Conservation (phyloP, 768 basidiomycete genomes). For the Cystobasidium onofrii region DNA sequence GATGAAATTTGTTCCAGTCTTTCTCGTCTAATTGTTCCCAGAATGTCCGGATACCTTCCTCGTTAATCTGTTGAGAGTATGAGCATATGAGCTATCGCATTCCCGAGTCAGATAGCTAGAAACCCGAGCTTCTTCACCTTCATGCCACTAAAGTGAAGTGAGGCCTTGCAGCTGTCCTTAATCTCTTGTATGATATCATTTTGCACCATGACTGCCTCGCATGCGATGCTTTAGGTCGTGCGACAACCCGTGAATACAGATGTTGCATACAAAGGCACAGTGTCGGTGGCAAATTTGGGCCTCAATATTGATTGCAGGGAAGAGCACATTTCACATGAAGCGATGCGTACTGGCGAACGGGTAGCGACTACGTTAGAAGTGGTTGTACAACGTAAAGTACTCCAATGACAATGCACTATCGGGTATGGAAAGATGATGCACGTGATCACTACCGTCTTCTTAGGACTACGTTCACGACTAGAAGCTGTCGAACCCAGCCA, state of each 20-base stretch:
- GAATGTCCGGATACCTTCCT: slow-evolving; percentile 5
- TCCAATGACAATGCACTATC: no score
- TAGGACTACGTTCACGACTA: no score
- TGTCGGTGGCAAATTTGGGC: no score
- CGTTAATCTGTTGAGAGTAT: slow-evolving; percentile 4
- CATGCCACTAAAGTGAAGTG: not conserved
- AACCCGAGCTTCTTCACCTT: not conserved
- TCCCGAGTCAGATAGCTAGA: not conserved
- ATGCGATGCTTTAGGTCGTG: not conserved
- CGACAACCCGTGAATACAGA: not conserved
- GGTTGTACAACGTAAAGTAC: no score
- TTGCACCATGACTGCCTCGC: not conserved
- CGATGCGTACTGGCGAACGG: no score
- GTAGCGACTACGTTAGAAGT: no score
- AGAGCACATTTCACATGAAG: no score
- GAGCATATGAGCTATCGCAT: not conserved
- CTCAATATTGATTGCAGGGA: no score
- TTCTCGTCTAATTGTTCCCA: not conserved
- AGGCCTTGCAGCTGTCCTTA: slow-evolving; percentile 10
- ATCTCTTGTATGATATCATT: slow-evolving; percentile 18
- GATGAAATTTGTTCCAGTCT: slow-evolving; percentile 14
- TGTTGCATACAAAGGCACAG: no score
- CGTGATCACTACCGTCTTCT: no score
- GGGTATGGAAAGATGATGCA: no score
- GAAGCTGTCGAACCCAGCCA: no score